Percentiles rank a stretch among this genome's conserved stretches.
Evolutionary conservation across 768 basidiomycete species (phyloP).

Genomic region (Leccinellum rugosiceps): DNA sequence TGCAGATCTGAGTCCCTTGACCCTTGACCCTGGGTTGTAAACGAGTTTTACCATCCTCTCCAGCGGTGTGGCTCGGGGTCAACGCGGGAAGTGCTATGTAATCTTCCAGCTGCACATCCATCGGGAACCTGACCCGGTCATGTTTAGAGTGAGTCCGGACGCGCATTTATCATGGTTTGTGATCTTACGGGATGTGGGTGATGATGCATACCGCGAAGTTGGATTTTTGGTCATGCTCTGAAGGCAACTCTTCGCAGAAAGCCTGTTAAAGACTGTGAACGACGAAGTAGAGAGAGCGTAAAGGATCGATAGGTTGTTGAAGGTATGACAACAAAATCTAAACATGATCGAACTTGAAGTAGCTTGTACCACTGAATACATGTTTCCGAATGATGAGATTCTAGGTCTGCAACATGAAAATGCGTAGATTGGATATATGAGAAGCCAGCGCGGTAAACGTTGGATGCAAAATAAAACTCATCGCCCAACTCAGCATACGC

Average conservation of each 20-base stretch:
- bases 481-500: neutral
- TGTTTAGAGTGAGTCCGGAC: neutral
- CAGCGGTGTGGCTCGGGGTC: constrained; percentile 67
- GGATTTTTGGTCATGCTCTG: constrained; percentile 80
- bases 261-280: constrained; percentile 72
- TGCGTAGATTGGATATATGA: neutral
- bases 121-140: constrained; percentile 65
- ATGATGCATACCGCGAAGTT: constrained; percentile 79
- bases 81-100: constrained; percentile 14
- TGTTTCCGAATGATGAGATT: neutral
- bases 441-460: neutral
- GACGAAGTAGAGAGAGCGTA: constrained; percentile 58
- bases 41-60: constrained; percentile 72
- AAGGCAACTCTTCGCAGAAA: constrained; percentile 77
- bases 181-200: constrained; percentile 37
- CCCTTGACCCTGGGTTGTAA: constrained; percentile 69
- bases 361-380: constrained; percentile 7
- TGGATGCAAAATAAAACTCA: constrained; percentile 4
- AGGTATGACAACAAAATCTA: constrained; percentile 65
- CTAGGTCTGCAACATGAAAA: neutral
- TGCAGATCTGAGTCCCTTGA: constrained; percentile 55
- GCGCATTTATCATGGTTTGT: neutral
- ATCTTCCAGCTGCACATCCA: constrained; percentile 38
- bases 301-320: constrained; percentile 71
- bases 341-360: constrained; percentile 10